Conservation (phyloP, 257 asterid genomes). For the Nicotiana obtusifolia region DNA sequence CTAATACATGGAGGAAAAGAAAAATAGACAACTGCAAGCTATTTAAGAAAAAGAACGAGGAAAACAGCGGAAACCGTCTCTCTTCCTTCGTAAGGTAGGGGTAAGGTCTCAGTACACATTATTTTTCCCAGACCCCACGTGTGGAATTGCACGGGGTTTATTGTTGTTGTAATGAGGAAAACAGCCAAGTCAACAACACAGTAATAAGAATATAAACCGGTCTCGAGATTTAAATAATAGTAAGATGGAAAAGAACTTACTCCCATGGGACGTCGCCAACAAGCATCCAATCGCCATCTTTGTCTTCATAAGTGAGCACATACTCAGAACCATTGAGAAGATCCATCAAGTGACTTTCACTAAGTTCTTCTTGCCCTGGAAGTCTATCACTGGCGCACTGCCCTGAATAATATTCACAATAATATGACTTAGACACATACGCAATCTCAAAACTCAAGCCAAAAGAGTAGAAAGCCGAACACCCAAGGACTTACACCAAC, state of each 20-base stretch:
- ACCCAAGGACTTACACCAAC: too few relatives aligned
- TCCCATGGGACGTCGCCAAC: conserved; percentile 94
- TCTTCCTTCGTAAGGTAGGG: too few relatives aligned
- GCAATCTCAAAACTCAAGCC: neutral
- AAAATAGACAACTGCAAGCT: neutral
- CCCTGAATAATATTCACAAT: conserved; percentile 28
- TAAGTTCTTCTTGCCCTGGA: conserved; percentile 40
- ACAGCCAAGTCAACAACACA: too few relatives aligned
- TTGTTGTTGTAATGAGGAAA: too few relatives aligned
- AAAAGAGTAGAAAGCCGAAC: neutral
- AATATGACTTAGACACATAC: neutral
- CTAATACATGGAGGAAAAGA: neutral
- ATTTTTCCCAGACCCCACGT: too few relatives aligned
- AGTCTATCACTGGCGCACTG: conserved; percentile 47
- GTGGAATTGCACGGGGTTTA: too few relatives aligned
- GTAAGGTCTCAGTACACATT: too few relatives aligned
- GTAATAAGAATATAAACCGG: too few relatives aligned
- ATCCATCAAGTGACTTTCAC: conserved; percentile 55
- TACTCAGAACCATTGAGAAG: conserved; percentile 59
- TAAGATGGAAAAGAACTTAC: conserved; percentile 31
- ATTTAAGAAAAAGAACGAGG: neutral
- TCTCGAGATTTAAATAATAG: too few relatives aligned
- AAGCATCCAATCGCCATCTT: conserved; percentile 90
- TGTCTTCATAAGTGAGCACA: conserved; percentile 71
- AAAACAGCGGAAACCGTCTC: too few relatives aligned